Conservation (phyloP, 148 eudicot species). For the Camellia japonica region DNA sequence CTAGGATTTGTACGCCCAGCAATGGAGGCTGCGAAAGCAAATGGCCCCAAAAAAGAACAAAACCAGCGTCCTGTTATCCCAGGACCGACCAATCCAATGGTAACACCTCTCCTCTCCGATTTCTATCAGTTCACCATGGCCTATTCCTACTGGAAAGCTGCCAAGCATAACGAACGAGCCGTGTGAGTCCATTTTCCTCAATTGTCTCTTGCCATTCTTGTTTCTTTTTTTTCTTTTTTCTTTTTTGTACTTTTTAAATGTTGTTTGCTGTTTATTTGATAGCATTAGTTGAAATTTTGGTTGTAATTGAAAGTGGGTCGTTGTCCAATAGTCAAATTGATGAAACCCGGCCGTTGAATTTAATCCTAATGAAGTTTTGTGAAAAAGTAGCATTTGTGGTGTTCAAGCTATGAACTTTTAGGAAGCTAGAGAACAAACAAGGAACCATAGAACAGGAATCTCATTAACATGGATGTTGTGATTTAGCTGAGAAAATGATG, state of each 20-base stretch:
- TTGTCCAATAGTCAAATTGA: too few species aligned
- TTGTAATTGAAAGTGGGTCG: too few species aligned
- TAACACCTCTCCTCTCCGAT: conserved; percentile 84
- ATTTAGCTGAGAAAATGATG: background rate
- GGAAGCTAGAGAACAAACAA: background rate
- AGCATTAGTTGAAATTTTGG: too few species aligned
- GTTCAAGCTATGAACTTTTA: background rate
- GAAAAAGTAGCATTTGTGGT: background rate
- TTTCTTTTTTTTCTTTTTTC: background rate
- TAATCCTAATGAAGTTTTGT: background rate
- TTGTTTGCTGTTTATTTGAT: background rate
- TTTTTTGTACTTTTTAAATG: background rate
- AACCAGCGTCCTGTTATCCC: conserved; percentile 27
- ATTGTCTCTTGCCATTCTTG: background rate
- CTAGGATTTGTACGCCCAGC: conserved; percentile 26
- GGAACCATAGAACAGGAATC: background rate
- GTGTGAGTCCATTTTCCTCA: conserved; percentile 54
- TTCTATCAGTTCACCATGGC: conserved; percentile 96
- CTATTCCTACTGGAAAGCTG: conserved; percentile 97
- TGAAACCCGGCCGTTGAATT: too few species aligned
- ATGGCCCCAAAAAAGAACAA: conserved; percentile 31
- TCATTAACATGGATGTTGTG: background rate
- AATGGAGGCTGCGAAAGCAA: conserved; percentile 40
- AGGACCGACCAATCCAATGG: conserved; percentile 92
- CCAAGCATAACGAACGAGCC: conserved; percentile 79